A percentile compares a stretch with the other conserved stretches of the same genome.
Evolutionary conservation across 768 basidiomycete genomes (phyloP).

Genomic region (Leccinum boreale): DNA sequence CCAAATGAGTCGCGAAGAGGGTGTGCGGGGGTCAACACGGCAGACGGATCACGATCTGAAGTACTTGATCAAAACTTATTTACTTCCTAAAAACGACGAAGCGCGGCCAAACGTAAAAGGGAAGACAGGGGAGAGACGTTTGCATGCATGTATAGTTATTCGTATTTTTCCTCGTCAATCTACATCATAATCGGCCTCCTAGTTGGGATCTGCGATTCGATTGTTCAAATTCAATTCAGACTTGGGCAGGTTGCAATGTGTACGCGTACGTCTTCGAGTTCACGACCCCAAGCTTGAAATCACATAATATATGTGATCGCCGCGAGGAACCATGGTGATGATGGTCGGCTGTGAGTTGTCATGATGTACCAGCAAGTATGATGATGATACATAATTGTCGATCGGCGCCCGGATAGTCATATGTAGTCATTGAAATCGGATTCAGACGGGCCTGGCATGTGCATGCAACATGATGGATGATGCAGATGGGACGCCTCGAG

Average conservation of each 20-base stretch:
- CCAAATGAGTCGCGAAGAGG: not conserved
- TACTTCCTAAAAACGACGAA: not conserved
- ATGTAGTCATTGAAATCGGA: no score
- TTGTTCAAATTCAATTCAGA: not conserved
- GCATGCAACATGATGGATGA: no score
- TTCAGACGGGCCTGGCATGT: no score
- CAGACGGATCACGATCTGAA: not conserved
- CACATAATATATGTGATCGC: not conserved
- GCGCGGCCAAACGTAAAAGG: not conserved
- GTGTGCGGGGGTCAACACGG: not conserved
- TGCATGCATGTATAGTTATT: not conserved
- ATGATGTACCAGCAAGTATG: no score
- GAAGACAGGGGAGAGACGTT: no score
- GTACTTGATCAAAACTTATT: not conserved
- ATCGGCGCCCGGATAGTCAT: no score
- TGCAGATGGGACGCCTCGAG: no score
- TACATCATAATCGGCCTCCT: no score
- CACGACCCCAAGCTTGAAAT: no score
- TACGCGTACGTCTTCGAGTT: not conserved
- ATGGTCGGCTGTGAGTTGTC: not conserved
- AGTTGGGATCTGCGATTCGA: not conserved
- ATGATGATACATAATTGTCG: no score
- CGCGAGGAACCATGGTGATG: not conserved
- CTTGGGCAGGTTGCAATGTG: not conserved
- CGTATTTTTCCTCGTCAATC: not conserved